Evolutionary conservation across 768 basidiomycete species (phyloP), one percentile per base, ranked within the genome.

Genomic region (Hemileccinum rubropunctum): DNA sequence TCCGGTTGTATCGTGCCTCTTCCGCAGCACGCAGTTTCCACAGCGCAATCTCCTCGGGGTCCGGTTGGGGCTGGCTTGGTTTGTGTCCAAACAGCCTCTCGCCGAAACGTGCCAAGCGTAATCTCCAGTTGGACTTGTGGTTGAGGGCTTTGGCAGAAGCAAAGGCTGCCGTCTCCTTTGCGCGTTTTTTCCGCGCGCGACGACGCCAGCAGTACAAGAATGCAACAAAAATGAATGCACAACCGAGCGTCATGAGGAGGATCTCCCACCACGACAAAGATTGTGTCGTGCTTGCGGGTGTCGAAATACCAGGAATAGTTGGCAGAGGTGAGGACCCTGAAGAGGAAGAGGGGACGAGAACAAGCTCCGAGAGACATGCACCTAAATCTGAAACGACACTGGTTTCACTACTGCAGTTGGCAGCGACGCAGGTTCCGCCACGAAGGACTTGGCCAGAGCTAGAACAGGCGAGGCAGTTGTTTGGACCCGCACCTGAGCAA

Each of bases 221-320:
- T 40, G 79, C 65, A 36, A 90, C 49, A 63, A 89, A 83, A 67
- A 91, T 83, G 68, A 91, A 87, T 14, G 84, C 83, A 61, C 85
- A 86, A 10, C 90, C 88, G 33, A 91, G 78, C 0, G 83, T 74
- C 86, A 91, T 91, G 48, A 91, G 78, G 48, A 91, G 72, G 57
- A 91, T 90, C 70, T 92, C 76, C 88, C 89, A 91, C 89, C 90
- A 91, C 51, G 72, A 70, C 9, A 91, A 71, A 20, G 73, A 58
- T 23, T 71, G 73, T 18, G 60, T 64, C 15, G 57, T 67, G 45
- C 47, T 52, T 2, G 75, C 76, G 0, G 86, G 84, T n/a, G 76
- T 69, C 37, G 76, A 63, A 51, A 84, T 65, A 23, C 86, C 85
- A 2, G 83, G 76, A 51, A 84, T 68, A 12, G 77, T 67, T 20